Percentiles rank a stretch among this genome's conserved stretches.
These are phyloP conservation scores for Citrus sinensis DNA, from an alignment of 345 rosid genomes.

Conservation along the genomic window DNA sequence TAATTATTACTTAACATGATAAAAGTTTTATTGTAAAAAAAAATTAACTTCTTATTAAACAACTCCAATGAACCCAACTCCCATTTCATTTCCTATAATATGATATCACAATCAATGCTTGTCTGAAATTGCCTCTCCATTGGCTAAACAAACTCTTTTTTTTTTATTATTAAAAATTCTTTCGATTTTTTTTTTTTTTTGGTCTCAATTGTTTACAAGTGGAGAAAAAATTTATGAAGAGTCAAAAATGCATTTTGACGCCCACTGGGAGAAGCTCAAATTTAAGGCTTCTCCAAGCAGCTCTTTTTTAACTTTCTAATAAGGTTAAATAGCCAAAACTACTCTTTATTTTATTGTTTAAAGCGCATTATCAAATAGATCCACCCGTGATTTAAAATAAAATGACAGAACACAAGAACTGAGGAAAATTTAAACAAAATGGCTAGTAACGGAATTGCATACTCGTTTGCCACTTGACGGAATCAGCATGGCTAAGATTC, in stretches of 20 bases:
- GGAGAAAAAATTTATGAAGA: background rate
- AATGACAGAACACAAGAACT: background rate
- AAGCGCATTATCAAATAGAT: background rate
- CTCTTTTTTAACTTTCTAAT: background rate
- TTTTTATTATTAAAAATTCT: no score
- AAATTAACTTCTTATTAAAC: background rate
- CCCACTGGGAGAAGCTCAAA: background rate
- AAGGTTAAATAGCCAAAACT: background rate
- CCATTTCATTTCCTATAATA: background rate
- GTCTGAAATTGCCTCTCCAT: background rate
- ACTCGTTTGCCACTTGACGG: slow-evolving; percentile 57
- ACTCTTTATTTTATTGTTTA: background rate
- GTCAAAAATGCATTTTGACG: background rate
- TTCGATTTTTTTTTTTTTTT: no score
- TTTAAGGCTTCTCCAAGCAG: background rate
- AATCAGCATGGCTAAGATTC: slow-evolving; percentile 63
- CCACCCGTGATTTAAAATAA: background rate
- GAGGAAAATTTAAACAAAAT: background rate
- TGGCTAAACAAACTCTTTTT: background rate
- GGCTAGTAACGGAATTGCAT: slow-evolving; percentile 14
- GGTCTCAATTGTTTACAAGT: background rate
- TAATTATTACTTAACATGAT: background rate
- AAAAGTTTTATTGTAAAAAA: background rate
- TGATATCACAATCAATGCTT: background rate
- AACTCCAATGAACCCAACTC: background rate